Conservation (phyloP, 2,329 filamentous ascomycete species). For the Colletotrichum tropicale region DNA sequence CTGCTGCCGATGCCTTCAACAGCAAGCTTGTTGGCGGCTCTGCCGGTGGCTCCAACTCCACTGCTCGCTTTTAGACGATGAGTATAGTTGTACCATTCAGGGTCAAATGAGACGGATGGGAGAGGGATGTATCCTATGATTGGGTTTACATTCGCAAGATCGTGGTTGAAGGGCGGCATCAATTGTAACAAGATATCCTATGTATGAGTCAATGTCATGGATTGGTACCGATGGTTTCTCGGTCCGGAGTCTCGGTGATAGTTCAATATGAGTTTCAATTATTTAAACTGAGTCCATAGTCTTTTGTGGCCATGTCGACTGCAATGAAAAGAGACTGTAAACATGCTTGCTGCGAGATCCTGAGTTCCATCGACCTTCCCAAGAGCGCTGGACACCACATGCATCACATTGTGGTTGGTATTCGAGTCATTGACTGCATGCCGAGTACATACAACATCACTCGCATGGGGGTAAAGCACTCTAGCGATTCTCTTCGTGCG, state of each 20-base stretch:
- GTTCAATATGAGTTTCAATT: neutral
- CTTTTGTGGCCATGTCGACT: neutral
- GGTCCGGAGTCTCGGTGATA: neutral
- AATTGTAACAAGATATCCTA: neutral
- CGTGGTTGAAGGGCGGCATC: neutral
- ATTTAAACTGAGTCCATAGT: neutral
- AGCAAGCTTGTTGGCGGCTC: constrained; percentile 13
- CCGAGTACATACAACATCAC: too few relatives aligned
- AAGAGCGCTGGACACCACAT: neutral
- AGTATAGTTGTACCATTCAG: neutral
- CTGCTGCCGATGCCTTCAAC: constrained; percentile 31
- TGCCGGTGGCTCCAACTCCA: neutral
- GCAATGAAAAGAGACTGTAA: neutral
- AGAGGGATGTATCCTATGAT: neutral
- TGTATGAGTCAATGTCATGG: neutral
- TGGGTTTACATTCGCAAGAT: neutral
- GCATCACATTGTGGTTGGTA: neutral
- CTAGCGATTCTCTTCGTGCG: too few relatives aligned
- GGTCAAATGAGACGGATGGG: neutral
- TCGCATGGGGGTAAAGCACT: too few relatives aligned
- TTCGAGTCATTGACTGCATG: too few relatives aligned
- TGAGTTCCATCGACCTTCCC: neutral
- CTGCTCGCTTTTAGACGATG: neutral
- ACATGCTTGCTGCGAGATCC: too few relatives aligned
- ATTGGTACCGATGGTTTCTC: neutral